Base-by-base conservation (phyloP, 2,329 filamentous ascomycete species). In the Lizonia empirigonia region DNA sequence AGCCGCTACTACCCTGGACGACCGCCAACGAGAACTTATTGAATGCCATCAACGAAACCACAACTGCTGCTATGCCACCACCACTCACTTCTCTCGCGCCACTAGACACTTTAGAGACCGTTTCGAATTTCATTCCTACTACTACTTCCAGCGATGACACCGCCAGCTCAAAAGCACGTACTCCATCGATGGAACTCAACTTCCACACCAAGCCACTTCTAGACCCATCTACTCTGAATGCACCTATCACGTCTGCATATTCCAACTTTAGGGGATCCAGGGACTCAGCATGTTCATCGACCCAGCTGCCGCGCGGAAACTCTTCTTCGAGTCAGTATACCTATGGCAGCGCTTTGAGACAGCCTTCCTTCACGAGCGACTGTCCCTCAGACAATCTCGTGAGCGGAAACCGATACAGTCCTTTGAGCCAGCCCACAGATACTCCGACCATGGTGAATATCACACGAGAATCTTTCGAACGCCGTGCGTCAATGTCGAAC, bases 181-280 rank as follows among this genome's bases (percentile, higher is more conserved):
- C 47, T 15, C 10, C 49, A 7, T 37, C 52, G 19, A 55, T 53
- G 3, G 59, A 64, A 13, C 40, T 70, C 33, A 62, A 61, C 34
- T 72, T 71, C 44, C 59, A 51, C 33, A 63, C 63, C 4, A 54
- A 67, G 1, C 30, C 56, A 2, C 45, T 68, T 1, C 48, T 69
- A 0, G 65, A 68, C 8, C 39, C 55, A 27, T 52, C 37, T 3
- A 15, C 12, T 1, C 61, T 66, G 47, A 59, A 50, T 13, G 51
- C 58, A 16, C 42, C 67, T n/a, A 38, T 60, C 7, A 30, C 56
- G 22, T 39, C 52, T 12, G 44, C 54, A 5, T 27, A 29, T 26
- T 42, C 50, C n/a, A 62, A 60, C 27, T 60, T 62, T 47, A 51
- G 62, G 5, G 56, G 65, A 22, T 65, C 33, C 45, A 18, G 58